A percentile compares a stretch with the other conserved stretches of the same genome.
Evolutionary conservation across 495 filamentous ascomycete genomes (phyloP).

Genomic region (Xylaria grammica): DNA sequence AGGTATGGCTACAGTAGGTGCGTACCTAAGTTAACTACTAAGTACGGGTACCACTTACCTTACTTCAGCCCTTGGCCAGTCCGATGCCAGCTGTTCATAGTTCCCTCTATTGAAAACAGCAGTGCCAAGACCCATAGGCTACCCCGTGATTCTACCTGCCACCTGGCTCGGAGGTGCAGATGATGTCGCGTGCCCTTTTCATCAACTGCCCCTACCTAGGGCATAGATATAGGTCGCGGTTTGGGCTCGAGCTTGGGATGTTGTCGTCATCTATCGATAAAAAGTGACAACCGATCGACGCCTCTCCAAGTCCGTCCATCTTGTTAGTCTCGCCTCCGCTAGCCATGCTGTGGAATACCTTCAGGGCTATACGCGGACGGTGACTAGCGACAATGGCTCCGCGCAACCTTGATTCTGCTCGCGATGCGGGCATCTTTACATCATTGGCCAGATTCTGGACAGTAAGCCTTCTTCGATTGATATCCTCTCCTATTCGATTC

Average conservation of each 20-base stretch:
- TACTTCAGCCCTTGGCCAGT: no score
- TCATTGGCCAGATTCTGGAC: slow-evolving; percentile 59
- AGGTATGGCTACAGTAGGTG: no score
- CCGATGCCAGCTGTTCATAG: no score
- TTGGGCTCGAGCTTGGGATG: background rate
- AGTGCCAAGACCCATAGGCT: background rate
- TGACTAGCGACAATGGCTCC: slow-evolving; percentile 50
- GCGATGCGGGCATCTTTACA: slow-evolving; percentile 37
- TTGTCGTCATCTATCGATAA: slow-evolving; percentile 3
- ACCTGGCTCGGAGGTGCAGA: background rate
- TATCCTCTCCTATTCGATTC: background rate
- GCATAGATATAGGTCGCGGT: background rate
- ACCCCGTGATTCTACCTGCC: no score
- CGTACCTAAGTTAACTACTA: no score
- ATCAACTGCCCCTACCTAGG: background rate
- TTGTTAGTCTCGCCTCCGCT: background rate
- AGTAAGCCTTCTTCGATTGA: slow-evolving; percentile 30
- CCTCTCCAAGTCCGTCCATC: background rate
- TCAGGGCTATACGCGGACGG: slow-evolving; percentile 49
- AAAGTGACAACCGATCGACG: background rate
- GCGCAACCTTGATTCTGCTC: slow-evolving; percentile 27
- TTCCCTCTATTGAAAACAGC: no score
- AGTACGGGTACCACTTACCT: no score
- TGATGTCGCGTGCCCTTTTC: slow-evolving; percentile 12
- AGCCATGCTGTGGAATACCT: slow-evolving; percentile 37